These are phyloP conservation scores for Petunia axillaris DNA, from an alignment of 257 asterid species.

Conservation along the genomic window DNA sequence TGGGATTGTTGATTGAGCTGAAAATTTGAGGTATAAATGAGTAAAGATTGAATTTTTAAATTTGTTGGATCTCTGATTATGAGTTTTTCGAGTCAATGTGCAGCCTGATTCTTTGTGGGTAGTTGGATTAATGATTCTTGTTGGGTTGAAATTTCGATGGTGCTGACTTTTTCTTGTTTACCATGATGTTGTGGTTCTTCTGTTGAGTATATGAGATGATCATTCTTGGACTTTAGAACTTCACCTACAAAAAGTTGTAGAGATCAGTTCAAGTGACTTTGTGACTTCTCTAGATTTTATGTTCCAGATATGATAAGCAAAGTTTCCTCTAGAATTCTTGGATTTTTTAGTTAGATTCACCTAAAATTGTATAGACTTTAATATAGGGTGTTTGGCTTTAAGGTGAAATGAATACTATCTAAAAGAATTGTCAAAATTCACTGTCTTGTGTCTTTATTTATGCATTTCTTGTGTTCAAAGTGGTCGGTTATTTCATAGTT, in stretches of 20 bases:
- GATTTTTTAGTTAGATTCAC: neutral
- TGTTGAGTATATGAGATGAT: conserved; percentile 14
- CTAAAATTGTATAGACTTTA: conserved; percentile 26
- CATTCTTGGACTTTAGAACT: conserved; percentile 6
- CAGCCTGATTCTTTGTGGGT: conserved; percentile 26
- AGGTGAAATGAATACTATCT: conserved; percentile 12
- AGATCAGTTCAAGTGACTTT: conserved; percentile 11
- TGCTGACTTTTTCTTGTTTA: conserved; percentile 10
- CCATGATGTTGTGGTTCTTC: neutral
- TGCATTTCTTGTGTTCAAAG: conserved; percentile 8
- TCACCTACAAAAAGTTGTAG: neutral
- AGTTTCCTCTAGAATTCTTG: conserved; percentile 23
- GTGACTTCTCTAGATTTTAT: neutral
- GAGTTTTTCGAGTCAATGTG: conserved; percentile 22
- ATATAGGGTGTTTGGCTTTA: conserved; percentile 17
- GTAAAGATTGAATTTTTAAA: conserved; percentile 26
- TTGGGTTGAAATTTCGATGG: conserved; percentile 30
- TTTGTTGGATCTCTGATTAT: conserved; percentile 31
- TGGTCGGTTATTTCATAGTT: conserved; percentile 14
- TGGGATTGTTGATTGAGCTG: neutral
- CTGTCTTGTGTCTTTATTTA: neutral
- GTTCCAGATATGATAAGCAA: conserved; percentile 22
- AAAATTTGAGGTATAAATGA: neutral
- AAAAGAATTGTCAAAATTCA: neutral
- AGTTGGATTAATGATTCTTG: conserved; percentile 21